A percentile compares a stretch with the other conserved stretches of the same genome.
Evolutionary conservation across 139 green algal species (phyloP).

Genomic region (Monoraphidium neglectum): DNA sequence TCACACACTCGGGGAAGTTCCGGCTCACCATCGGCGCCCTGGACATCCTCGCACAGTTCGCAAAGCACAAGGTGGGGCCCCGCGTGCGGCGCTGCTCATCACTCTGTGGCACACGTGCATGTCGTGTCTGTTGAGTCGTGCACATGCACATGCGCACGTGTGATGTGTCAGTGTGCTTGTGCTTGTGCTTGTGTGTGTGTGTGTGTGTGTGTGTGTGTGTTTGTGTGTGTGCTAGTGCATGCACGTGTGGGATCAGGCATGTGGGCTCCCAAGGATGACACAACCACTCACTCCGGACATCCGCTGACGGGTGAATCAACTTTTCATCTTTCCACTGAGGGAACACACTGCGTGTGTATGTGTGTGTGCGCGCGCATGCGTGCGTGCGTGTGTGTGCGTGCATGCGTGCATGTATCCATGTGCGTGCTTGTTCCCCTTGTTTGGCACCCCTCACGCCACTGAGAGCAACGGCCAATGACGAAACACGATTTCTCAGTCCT

Average conservation of each 20-base stretch:
- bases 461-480: slow-evolving; percentile 1
- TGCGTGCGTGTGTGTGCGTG: no score
- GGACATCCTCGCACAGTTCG: slow-evolving; percentile 89
- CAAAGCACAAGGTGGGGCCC: slow-evolving; percentile 93
- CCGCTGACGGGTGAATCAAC: slow-evolving; percentile 3
- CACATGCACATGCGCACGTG: no score
- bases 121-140: neutral
- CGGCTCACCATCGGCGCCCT: slow-evolving; percentile 88
- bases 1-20: slow-evolving; percentile 98
- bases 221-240: no score
- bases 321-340: slow-evolving; percentile 63
- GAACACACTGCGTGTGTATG: no score
- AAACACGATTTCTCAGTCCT: slow-evolving; percentile 27
- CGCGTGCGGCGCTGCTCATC: neutral
- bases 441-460: no score
- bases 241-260: neutral
- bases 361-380: no score
- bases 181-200: no score
- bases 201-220: neutral
- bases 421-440: no score
- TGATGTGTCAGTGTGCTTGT: neutral
- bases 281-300: no score
- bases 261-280: no score
- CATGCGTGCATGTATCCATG: no score
- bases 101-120: neutral